Conservation (phyloP, 441 rosid genomes). For the Codiaeum variegatum region DNA sequence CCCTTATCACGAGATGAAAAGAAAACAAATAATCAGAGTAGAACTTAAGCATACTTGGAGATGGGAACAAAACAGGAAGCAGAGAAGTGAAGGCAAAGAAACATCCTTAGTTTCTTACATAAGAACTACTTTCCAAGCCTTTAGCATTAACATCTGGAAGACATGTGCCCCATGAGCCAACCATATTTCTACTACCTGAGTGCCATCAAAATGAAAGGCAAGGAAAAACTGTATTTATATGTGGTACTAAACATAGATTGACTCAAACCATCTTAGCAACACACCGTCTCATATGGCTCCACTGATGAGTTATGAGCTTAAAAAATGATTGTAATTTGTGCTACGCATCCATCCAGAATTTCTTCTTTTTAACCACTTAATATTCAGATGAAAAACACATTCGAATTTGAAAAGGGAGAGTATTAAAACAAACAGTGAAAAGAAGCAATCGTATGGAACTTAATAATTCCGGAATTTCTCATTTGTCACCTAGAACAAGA, state of each 20-base stretch:
- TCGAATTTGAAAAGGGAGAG: background rate
- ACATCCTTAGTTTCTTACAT: slow-evolving; percentile 35
- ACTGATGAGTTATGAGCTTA: background rate
- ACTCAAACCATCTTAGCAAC: background rate
- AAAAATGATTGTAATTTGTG: background rate
- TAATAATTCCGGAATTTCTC: background rate
- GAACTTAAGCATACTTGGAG: slow-evolving; percentile 4
- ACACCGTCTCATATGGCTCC: background rate
- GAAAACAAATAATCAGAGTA: slow-evolving; percentile 9
- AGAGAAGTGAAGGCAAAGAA: slow-evolving; percentile 14
- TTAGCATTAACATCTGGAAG: slow-evolving; percentile 31
- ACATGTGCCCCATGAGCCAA: slow-evolving; percentile 32
- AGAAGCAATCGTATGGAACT: background rate
- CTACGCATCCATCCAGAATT: background rate
- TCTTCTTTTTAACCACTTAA: background rate
- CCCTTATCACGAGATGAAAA: slow-evolving; percentile 32
- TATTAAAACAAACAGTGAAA: background rate
- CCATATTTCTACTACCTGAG: slow-evolving; percentile 43
- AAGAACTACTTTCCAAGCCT: slow-evolving; percentile 35
- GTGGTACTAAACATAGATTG: background rate
- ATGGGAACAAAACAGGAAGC: slow-evolving; percentile 17
- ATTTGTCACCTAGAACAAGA: background rate
- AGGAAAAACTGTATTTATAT: slow-evolving; percentile 7
- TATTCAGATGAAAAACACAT: background rate
- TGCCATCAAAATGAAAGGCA: slow-evolving; percentile 15